These are phyloP conservation scores for Lasiosphaeria hispida DNA, from an alignment of 495 filamentous ascomycete genomes.

Conservation along the genomic window DNA sequence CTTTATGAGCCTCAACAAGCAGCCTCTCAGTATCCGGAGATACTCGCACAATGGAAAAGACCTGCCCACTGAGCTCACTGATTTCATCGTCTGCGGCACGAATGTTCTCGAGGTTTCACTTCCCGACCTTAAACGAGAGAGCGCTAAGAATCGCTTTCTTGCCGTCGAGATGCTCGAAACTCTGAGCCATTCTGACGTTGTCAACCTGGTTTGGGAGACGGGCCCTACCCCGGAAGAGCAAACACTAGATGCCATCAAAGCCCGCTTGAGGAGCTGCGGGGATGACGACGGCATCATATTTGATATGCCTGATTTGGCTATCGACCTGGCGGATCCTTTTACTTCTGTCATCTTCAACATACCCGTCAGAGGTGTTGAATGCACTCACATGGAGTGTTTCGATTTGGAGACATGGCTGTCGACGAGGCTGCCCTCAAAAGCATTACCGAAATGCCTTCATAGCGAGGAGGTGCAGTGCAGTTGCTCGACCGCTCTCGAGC, in stretches of 20 bases:
- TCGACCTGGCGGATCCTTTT: slow-evolving; percentile 78
- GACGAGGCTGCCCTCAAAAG: slow-evolving; percentile 50
- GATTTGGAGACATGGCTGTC: slow-evolving; percentile 78
- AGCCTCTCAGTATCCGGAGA: slow-evolving; percentile 56
- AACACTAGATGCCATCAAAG: slow-evolving; percentile 50
- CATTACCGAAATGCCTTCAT: slow-evolving; percentile 35
- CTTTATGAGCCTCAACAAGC: slow-evolving; percentile 65
- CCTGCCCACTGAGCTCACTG: slow-evolving; percentile 69
- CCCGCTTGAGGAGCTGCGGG: slow-evolving; percentile 36
- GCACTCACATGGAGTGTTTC: slow-evolving; percentile 78
- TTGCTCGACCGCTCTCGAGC: slow-evolving; percentile 36
- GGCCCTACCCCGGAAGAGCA: slow-evolving; percentile 33
- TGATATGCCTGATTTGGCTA: slow-evolving; percentile 58
- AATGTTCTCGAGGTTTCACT: slow-evolving; percentile 61
- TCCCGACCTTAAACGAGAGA: slow-evolving; percentile 40
- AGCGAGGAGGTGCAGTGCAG: slow-evolving; percentile 19
- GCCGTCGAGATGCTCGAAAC: slow-evolving; percentile 64
- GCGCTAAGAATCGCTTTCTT: slow-evolving; percentile 46
- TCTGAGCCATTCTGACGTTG: slow-evolving; percentile 48
- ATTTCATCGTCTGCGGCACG: slow-evolving; percentile 44
- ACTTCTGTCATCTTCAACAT: slow-evolving; percentile 62
- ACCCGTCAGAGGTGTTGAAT: slow-evolving; percentile 62
- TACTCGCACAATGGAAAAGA: slow-evolving; percentile 72
- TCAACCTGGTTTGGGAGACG: slow-evolving; percentile 36
- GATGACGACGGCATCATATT: slow-evolving; percentile 70